These are phyloP conservation scores for Ascochyta koolunga DNA, from an alignment of 2,329 filamentous ascomycete genomes.

Conservation along the genomic window DNA sequence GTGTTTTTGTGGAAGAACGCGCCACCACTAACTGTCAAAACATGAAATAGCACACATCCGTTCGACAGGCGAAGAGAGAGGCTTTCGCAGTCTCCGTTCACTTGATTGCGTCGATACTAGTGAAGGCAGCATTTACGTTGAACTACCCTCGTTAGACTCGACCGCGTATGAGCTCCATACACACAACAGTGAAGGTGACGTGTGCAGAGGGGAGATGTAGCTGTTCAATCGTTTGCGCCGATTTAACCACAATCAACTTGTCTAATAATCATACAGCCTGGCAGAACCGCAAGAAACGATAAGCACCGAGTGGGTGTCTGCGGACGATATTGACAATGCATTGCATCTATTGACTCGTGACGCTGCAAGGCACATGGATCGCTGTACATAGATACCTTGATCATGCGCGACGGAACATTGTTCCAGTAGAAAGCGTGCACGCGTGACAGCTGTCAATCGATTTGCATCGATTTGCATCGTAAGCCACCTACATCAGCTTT, in stretches of 20 bases:
- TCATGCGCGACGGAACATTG: neutral
- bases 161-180: neutral
- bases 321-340: neutral
- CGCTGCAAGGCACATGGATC: neutral
- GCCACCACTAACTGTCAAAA: neutral
- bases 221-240: too few relatives aligned
- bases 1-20: neutral
- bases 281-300: too few relatives aligned
- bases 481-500: slow-evolving; percentile 16
- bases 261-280: too few relatives aligned
- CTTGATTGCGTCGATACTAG: neutral
- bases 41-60: neutral
- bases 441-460: slow-evolving; percentile 15
- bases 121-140: too few relatives aligned
- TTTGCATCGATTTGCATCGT: slow-evolving; percentile 2
- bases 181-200: neutral
- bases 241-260: too few relatives aligned
- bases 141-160: neutral
- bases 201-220: too few relatives aligned
- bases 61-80: neutral
- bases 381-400: neutral
- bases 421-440: slow-evolving; percentile 5
- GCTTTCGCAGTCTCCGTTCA: neutral
- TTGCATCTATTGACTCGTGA: neutral
- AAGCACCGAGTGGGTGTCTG: too few relatives aligned